Conservation (phyloP, 257 asterid genomes). For the Prunella vulgaris region DNA sequence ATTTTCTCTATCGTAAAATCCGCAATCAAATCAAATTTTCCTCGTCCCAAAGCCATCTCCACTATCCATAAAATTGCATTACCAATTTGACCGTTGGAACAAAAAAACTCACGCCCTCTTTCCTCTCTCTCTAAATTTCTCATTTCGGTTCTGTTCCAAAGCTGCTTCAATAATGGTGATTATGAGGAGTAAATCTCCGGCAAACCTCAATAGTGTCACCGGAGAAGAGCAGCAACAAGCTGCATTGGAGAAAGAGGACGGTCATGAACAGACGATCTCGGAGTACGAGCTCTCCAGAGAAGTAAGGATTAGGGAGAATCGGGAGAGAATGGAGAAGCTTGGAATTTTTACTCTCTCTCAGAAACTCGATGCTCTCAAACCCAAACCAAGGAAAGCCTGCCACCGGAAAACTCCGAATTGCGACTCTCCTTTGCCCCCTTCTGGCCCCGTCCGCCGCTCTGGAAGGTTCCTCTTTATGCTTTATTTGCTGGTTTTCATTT, state of each 20-base stretch:
- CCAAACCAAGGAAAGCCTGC: slow-evolving; percentile 26
- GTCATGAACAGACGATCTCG: slow-evolving; percentile 16
- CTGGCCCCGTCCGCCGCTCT: slow-evolving; percentile 79
- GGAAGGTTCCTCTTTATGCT: slow-evolving; percentile 46
- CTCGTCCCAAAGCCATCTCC: slow-evolving; percentile 30
- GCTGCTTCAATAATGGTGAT: slow-evolving; percentile 28
- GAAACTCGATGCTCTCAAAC: slow-evolving; percentile 43
- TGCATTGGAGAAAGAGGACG: slow-evolving; percentile 22
- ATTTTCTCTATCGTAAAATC: too few relatives aligned
- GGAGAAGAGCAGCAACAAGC: slow-evolving; percentile 4
- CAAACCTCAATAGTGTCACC: slow-evolving; percentile 4
- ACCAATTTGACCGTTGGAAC: slow-evolving; percentile 44
- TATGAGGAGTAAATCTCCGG: slow-evolving; percentile 9
- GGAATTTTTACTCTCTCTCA: slow-evolving; percentile 73
- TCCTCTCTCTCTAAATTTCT: not conserved
- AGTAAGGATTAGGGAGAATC: slow-evolving; percentile 72
- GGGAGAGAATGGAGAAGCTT: slow-evolving; percentile 75
- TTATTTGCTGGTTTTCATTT: not conserved
- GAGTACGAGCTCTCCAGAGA: slow-evolving; percentile 74
- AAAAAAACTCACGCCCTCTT: not conserved
- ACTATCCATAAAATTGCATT: slow-evolving; percentile 6
- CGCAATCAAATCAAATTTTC: slow-evolving; percentile 29
- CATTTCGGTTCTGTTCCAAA: not conserved
- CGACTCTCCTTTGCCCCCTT: slow-evolving; percentile 36
- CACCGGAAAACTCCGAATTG: slow-evolving; percentile 27